phyloP scores from a whole-genome alignment of 2,329 filamentous ascomycete species.

The Fusarium proliferatum region DNA sequence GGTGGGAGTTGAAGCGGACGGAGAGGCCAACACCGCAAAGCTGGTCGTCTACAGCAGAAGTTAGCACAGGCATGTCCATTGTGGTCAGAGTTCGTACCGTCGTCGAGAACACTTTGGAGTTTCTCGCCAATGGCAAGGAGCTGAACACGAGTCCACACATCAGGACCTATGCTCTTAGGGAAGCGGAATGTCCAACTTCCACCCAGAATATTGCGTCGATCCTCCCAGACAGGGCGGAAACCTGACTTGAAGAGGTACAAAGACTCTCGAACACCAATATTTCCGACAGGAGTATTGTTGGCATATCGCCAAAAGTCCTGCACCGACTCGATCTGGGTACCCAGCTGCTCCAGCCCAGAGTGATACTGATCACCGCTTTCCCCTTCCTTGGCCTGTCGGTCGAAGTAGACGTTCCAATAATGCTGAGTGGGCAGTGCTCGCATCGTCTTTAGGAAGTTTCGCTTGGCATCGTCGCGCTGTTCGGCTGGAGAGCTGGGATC shows the following conservation, averaged over 20 bases:
- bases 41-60: conserved; percentile 72
- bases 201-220: conserved; percentile 85
- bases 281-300: conserved; percentile 82
- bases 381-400: conserved; percentile 59
- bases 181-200: conserved; percentile 95
- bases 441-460: conserved; percentile 81
- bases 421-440: conserved; percentile 81
- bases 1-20: conserved; percentile 87
- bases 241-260: conserved; percentile 84
- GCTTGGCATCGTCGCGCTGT: conserved; percentile 81
- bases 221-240: conserved; percentile 83
- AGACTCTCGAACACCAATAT: conserved; percentile 80
- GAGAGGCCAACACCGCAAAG: conserved; percentile 90
- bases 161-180: conserved; percentile 76
- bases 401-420: conserved; percentile 80
- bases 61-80: conserved; percentile 13
- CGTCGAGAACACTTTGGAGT: conserved; percentile 77
- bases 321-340: conserved; percentile 77
- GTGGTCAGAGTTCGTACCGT: conserved; percentile 61
- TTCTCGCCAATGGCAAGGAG: conserved; percentile 86
- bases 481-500: conserved; percentile 75
- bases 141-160: conserved; percentile 85
- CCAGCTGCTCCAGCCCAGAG: conserved; percentile 70
- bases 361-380: conserved; percentile 60
- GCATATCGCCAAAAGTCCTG: conserved; percentile 88